Evolutionary conservation across 108 stramenopile species (phyloP).

Genomic region (Fragilaria radians): DNA sequence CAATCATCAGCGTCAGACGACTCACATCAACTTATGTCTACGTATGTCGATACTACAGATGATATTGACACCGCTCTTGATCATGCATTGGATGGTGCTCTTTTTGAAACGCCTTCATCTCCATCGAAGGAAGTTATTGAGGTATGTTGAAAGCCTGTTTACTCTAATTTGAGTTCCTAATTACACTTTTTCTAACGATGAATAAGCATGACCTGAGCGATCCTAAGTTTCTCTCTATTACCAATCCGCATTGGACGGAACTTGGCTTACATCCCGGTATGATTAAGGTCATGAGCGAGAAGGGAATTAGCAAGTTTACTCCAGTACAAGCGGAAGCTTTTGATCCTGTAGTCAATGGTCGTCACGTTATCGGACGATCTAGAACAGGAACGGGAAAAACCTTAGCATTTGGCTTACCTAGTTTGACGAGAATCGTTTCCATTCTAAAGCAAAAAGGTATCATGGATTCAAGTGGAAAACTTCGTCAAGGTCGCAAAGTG

Average conservation of each 20-base stretch:
- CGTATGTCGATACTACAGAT: too few relatives aligned
- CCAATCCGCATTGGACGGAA: slow-evolving; percentile 75
- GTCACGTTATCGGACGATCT: slow-evolving; percentile 95
- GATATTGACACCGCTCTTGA: too few relatives aligned
- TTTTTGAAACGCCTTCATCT: too few relatives aligned
- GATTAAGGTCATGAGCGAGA: slow-evolving; percentile 77
- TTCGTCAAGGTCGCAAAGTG: slow-evolving; percentile 75
- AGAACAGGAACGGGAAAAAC: slow-evolving; percentile 99
- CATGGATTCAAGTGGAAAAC: slow-evolving; percentile 39
- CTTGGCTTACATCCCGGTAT: slow-evolving; percentile 53
- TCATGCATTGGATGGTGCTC: too few relatives aligned
- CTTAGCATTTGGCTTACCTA: slow-evolving; percentile 96
- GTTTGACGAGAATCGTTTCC: slow-evolving; percentile 61
- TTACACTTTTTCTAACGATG: too few relatives aligned
- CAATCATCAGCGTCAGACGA: neutral
- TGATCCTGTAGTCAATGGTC: slow-evolving; percentile 74
- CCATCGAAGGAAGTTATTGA: too few relatives aligned
- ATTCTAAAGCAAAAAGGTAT: slow-evolving; percentile 42
- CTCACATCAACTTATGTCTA: too few relatives aligned
- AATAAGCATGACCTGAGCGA: too few relatives aligned
- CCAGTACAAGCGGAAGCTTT: slow-evolving; percentile 91
- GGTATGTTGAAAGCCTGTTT: too few relatives aligned
- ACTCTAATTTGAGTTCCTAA: too few relatives aligned
- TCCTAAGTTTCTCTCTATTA: slow-evolving; percentile 67
- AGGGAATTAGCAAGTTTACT: slow-evolving; percentile 82